These are phyloP conservation scores for Phytophthora pseudosyringae DNA, from an alignment of 352 stramenopile species.

Conservation along the genomic window DNA sequence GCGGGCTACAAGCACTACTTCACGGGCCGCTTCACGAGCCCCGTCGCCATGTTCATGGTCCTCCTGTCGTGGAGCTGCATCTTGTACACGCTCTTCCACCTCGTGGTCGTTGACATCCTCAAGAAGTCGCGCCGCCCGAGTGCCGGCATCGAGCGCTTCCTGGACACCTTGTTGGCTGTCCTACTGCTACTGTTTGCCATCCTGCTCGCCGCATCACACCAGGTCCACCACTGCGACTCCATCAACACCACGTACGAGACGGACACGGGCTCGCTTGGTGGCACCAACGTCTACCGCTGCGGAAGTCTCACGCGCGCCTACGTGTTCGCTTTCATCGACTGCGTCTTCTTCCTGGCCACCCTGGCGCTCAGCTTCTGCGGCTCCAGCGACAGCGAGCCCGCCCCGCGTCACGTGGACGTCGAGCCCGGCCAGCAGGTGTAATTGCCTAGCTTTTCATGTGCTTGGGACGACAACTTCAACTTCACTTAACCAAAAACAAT, in stretches of 20 bases:
- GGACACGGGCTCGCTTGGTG: conserved; percentile 22
- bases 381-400: conserved; percentile 12
- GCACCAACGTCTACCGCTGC: conserved; percentile 47
- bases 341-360: conserved; percentile 42
- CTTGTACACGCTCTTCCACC: conserved; percentile 52
- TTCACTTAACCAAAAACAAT: neutral
- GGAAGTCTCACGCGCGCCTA: conserved; percentile 43
- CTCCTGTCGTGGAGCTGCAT: conserved; percentile 52
- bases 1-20: conserved; percentile 45
- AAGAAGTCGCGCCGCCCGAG: conserved; percentile 45
- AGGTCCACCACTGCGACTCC: conserved; percentile 41
- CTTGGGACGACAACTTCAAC: conserved; percentile 11
- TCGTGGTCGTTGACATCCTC: conserved; percentile 47
- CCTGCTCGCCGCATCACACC: conserved; percentile 41
- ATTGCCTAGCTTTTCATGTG: conserved; percentile 1
- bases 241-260: conserved; percentile 43
- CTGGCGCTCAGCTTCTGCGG: conserved; percentile 34
- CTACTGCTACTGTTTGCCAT: conserved; percentile 46
- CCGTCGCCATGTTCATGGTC: conserved; percentile 48
- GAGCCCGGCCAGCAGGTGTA: conserved; percentile 36
- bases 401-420: conserved; percentile 26
- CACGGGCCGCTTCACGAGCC: conserved; percentile 50
- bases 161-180: conserved; percentile 44
- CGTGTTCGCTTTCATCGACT: conserved; percentile 46
- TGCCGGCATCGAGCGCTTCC: conserved; percentile 36